Evolutionary conservation across 257 asterid genomes (phyloP).

Genomic region (Solanum virginianum): DNA sequence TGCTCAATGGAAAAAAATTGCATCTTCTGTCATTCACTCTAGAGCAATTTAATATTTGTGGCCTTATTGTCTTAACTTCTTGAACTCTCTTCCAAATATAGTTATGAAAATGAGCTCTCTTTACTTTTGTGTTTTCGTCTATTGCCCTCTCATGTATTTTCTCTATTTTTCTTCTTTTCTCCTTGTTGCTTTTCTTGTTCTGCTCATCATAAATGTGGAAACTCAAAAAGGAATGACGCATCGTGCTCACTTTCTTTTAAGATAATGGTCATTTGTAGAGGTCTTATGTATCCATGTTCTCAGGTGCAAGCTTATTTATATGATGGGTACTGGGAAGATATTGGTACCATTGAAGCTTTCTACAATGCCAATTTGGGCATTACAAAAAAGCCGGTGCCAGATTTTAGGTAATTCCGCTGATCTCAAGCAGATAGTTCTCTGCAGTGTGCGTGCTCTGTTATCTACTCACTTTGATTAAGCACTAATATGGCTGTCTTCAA

Average conservation of each 20-base stretch:
- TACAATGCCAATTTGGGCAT: slow-evolving; percentile 92
- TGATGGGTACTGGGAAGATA: slow-evolving; percentile 99
- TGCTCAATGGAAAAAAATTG: not conserved
- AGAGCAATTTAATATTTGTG: not conserved
- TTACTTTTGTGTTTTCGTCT: not conserved
- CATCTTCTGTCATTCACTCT: not conserved
- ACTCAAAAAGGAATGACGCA: not conserved
- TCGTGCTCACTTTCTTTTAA: not conserved
- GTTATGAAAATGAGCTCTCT: not conserved
- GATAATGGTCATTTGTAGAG: not conserved
- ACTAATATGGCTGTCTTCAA: slow-evolving; percentile 4
- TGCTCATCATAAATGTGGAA: not conserved
- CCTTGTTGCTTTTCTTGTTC: not conserved
- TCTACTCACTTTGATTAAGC: not conserved
- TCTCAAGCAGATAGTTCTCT: not conserved
- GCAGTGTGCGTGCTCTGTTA: not conserved
- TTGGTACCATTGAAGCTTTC: slow-evolving; percentile 97
- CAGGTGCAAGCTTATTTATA: slow-evolving; percentile 94
- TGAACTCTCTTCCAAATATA: not conserved
- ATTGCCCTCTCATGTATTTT: not conserved
- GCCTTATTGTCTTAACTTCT: not conserved
- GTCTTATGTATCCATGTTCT: not conserved
- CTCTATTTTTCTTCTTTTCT: not conserved
- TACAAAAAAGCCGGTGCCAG: slow-evolving; percentile 90
- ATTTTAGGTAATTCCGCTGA: slow-evolving; percentile 46